Percentiles rank a stretch among this genome's conserved stretches.
These are phyloP conservation scores for Clathrus columnatus DNA, from an alignment of 768 basidiomycete genomes.

Conservation along the genomic window DNA sequence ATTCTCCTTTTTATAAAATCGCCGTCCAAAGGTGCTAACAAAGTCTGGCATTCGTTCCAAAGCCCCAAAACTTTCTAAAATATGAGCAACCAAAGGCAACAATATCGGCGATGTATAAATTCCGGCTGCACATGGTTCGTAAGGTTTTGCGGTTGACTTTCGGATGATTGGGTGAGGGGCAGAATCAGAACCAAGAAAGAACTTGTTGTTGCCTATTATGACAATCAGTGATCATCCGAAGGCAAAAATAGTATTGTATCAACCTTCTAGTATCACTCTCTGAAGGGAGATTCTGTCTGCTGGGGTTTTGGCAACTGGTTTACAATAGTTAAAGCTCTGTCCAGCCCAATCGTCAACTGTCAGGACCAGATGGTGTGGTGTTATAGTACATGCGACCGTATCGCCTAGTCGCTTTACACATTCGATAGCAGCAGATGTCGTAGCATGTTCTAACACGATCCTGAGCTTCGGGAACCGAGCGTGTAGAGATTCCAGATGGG, in stretches of 20 bases:
- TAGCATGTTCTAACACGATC: slow-evolving; percentile 96
- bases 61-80: slow-evolving; percentile 82
- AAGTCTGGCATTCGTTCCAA: slow-evolving; percentile 76
- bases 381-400: slow-evolving; percentile 94
- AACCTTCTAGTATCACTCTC: slow-evolving; percentile 69
- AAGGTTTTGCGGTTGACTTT: slow-evolving; percentile 64
- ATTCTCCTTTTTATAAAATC: slow-evolving; percentile 50
- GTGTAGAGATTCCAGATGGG: slow-evolving; percentile 78
- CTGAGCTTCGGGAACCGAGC: slow-evolving; percentile 77
- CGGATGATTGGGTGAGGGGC: slow-evolving; percentile 76
- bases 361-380: slow-evolving; percentile 88
- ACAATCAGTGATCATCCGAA: slow-evolving; percentile 5
- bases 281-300: slow-evolving; percentile 80
- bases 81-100: slow-evolving; percentile 80
- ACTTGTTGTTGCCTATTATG: slow-evolving; percentile 71
- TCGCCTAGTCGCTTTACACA: slow-evolving; percentile 67
- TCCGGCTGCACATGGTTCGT: slow-evolving; percentile 82
- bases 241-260: background rate
- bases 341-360: slow-evolving; percentile 97
- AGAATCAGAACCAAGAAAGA: slow-evolving; percentile 96
- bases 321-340: slow-evolving; percentile 93
- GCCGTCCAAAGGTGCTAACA: slow-evolving; percentile 67
- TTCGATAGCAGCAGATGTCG: slow-evolving; percentile 84
- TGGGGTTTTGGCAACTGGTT: slow-evolving; percentile 95
- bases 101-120: slow-evolving; percentile 93